Base-by-base conservation (phyloP, 805 yeast genomes). In the Cyberlindnera lachancei region DNA sequence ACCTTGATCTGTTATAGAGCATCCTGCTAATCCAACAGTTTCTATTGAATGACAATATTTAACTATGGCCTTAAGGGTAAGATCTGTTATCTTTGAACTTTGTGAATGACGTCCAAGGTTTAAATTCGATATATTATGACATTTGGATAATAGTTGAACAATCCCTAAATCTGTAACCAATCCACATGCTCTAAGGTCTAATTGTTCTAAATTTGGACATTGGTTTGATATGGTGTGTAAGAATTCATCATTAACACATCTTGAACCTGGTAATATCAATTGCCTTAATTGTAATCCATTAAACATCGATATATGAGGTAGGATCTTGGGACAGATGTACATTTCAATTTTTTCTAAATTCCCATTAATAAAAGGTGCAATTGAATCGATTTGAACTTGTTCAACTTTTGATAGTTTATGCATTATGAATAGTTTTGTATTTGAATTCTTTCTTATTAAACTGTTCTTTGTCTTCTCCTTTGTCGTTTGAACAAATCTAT, bases 11-110 rank as follows among this genome's bases (percentile, higher is more conserved):
- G 83, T 73, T 14, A 88, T 69, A 27, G 71, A 64, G 54, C 95
- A 85, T 6, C 97, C 97, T 0, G 96, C 95, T 15, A 86, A 60
- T 0, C 96, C 96, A 27, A 88, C 61, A 0, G 96, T 86, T 27
- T 66, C 28, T 79, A 64, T 15, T 59, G 52, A 16, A 54, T 51
- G 78, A n/a, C n/a, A n/a, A 28, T 41, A 44, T 71, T 70, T 22
- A 63, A 62, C 8, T 18, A 87, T 57, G 11, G 69, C 67, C 11
- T 70, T 59, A 17, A 87, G 53, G 6, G 92, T 74, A 23, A 70
- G 63, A 60, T 84, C 90, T 1, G 94, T 78, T 29, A 88, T 73
- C 19, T 70, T 56, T 25, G 73, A 69, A 22, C 88, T 84, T 31
- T 70, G 68, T 20, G 68, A 59, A 36, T 83, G 87, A 37, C 96